phyloP scores from a whole-genome alignment of 129 eudicot genomes.

The Lactuca sativa region DNA sequence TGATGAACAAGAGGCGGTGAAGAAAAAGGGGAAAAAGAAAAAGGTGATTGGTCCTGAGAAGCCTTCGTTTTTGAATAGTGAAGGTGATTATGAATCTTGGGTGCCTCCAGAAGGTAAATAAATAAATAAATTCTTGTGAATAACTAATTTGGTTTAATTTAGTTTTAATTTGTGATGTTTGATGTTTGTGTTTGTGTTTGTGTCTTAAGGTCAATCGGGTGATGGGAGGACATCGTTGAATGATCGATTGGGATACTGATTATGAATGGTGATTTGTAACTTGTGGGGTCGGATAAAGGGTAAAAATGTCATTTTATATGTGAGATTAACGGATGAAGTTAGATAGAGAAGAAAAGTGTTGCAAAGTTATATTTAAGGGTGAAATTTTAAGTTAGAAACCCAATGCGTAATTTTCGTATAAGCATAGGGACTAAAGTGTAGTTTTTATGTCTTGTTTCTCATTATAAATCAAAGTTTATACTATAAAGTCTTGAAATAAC shows the following conservation, averaged over 20 bases:
- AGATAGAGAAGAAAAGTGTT: background rate
- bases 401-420: background rate
- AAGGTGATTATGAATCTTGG: slow-evolving; percentile 67
- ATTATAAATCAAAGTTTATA: too few species aligned
- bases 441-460: background rate
- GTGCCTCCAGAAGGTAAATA: slow-evolving; percentile 90
- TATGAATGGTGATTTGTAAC: background rate
- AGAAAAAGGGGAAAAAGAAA: slow-evolving; percentile 59
- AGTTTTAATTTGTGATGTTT: background rate
- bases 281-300: too few species aligned
- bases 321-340: background rate
- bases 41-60: slow-evolving; percentile 75
- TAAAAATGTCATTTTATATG: background rate
- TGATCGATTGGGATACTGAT: slow-evolving; percentile 86
- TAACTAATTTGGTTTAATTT: background rate
- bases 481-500: too few species aligned
- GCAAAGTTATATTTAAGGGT: background rate
- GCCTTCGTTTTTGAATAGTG: slow-evolving; percentile 54
- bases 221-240: slow-evolving; percentile 88
- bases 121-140: background rate
- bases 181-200: slow-evolving; percentile 13
- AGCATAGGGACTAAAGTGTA: background rate
- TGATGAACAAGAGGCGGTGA: slow-evolving; percentile 44
- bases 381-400: background rate
- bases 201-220: slow-evolving; percentile 95